A percentile compares a stretch with the other conserved stretches of the same genome.
Evolutionary conservation across 148 eudicot species (phyloP).

Genomic region (Limonium bicolor): DNA sequence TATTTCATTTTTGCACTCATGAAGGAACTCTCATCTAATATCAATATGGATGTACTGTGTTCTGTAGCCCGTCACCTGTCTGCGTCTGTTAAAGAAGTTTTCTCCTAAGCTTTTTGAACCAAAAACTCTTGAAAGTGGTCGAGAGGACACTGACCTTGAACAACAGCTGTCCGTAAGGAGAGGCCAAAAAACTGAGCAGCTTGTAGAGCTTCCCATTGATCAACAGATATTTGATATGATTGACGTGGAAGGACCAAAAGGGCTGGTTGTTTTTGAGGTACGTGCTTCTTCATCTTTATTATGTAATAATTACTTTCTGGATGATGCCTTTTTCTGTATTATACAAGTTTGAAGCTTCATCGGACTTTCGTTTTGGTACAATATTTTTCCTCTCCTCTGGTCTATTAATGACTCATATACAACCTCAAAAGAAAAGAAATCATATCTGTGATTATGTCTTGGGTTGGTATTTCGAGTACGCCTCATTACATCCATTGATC

Average conservation of each 20-base stretch:
- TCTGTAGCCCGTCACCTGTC: conserved; percentile 59
- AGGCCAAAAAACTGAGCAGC: conserved; percentile 61
- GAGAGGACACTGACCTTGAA: conserved; percentile 34
- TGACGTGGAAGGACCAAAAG: conserved; percentile 74
- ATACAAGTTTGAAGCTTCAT: background rate
- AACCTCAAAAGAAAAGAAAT: too few species aligned
- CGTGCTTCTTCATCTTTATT: conserved; percentile 1
- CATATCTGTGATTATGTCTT: too few species aligned
- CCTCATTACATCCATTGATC: too few species aligned
- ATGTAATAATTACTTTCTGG: too few species aligned
- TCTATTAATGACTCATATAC: too few species aligned
- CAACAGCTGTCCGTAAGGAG: conserved; percentile 30
- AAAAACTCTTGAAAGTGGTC: conserved; percentile 29
- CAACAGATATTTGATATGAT: conserved; percentile 84
- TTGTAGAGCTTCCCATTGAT: conserved; percentile 86
- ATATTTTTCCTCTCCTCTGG: too few species aligned
- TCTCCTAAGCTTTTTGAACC: conserved; percentile 58
- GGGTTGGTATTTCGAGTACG: too few species aligned
- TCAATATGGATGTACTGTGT: too few species aligned
- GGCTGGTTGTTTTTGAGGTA: conserved; percentile 69
- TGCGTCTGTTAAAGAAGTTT: conserved; percentile 66
- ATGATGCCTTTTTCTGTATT: background rate
- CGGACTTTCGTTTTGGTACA: too few species aligned
- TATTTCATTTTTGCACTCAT: too few species aligned
- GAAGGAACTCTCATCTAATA: too few species aligned